Evolutionary conservation across 2,329 filamentous ascomycete genomes (phyloP).

Genomic region (Curvularia lunata): DNA sequence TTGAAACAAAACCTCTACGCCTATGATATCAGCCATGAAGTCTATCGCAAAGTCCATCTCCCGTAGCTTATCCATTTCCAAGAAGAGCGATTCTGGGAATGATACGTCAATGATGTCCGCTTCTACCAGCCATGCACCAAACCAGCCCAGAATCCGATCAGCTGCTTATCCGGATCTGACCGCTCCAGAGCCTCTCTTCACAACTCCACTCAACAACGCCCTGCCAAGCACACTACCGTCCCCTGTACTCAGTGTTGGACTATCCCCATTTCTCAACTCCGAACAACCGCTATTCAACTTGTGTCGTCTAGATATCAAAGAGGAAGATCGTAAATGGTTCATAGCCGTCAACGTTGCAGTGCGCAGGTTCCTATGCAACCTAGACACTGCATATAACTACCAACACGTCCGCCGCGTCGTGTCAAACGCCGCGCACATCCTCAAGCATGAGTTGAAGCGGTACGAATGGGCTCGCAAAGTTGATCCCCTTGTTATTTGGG

Average conservation of each 20-base stretch:
- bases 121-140: neutral
- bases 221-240: neutral
- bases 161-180: neutral
- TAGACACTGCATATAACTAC: neutral
- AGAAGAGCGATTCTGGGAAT: neutral
- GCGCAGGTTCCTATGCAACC: neutral
- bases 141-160: neutral
- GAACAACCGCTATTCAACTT: slow-evolving; percentile 2
- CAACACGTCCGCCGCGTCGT: slow-evolving; percentile 5
- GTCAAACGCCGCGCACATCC: neutral
- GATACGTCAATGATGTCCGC: neutral
- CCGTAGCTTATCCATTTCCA: neutral
- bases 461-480: neutral
- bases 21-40: neutral
- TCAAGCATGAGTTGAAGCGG: neutral
- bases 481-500: neutral
- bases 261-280: too few species aligned
- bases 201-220: neutral
- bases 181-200: neutral
- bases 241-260: neutral
- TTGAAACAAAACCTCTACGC: neutral
- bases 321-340: slow-evolving; percentile 2
- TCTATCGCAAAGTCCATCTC: neutral
- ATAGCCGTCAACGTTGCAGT: slow-evolving; percentile 1
- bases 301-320: neutral